phyloP scores from a whole-genome alignment of 345 rosid genomes.

The Salix exigua region DNA sequence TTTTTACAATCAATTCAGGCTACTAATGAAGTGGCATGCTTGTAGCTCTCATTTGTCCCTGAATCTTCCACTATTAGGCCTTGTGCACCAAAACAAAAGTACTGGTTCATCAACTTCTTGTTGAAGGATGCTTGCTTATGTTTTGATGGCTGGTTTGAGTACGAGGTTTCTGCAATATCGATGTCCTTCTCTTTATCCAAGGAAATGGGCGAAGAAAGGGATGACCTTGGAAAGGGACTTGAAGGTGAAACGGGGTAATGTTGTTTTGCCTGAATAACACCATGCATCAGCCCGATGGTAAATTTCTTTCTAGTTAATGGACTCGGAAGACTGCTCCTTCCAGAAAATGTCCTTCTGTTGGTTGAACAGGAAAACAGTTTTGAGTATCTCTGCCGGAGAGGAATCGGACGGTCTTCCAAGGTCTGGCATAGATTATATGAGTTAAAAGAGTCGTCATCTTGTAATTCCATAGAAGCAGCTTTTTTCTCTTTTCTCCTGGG shows the following conservation, averaged over 20 bases:
- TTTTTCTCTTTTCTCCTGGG: constrained; percentile 45
- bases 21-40: constrained; percentile 42
- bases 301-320: constrained; percentile 59
- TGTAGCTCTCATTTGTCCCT: constrained; percentile 30
- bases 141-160: constrained; percentile 14
- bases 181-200: constrained; percentile 24
- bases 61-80: constrained; percentile 49
- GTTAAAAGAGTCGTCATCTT: constrained; percentile 27
- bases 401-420: constrained; percentile 38
- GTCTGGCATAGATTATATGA: constrained; percentile 20
- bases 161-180: constrained; percentile 7
- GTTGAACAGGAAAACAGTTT: constrained; percentile 39
- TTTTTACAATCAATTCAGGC: constrained; percentile 25
- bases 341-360: constrained; percentile 41
- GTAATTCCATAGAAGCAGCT: constrained; percentile 15
- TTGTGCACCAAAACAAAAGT: constrained; percentile 63
- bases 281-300: constrained; percentile 60
- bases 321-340: constrained; percentile 65
- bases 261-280: constrained; percentile 61
- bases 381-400: constrained; percentile 63
- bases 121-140: constrained; percentile 41
- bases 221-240: constrained; percentile 36
- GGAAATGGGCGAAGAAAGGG: constrained; percentile 36
- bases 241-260: constrained; percentile 33
- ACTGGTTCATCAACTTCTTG: constrained; percentile 58